Evolutionary conservation across 2,329 filamentous ascomycete species (phyloP), one percentile per base, ranked within the genome.

Genomic region (Capronia epimyces): DNA sequence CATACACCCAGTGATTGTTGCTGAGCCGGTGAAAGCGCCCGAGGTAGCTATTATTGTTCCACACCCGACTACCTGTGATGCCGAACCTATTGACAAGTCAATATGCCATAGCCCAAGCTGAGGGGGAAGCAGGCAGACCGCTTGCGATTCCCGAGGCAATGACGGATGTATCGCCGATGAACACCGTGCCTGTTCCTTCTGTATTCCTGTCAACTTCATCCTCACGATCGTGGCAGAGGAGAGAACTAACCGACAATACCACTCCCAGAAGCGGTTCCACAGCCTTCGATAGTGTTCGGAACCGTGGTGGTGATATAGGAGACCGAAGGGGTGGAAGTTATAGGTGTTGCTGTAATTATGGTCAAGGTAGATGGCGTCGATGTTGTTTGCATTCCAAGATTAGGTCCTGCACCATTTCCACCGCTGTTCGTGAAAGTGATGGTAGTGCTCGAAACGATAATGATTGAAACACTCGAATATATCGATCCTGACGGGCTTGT

Each of bases 1-100:
- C 55, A 32, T 53, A 58, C 58, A 60, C 29, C 50, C 58, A n/a
- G 50, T 59, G 21, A 60, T 52, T 3, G 29, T 43, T n/a, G 58
- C 58, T 18, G 29, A 53, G 16, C 56, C 58, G 3, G 46, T 53
- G 41, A 60, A 58, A 20, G 47, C 51, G 3, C 58, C 56, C 2
- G 49, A 50, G 12, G 55, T 60, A 31, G 53, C 58, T 18, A 57
- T 47, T 32, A 60, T 47, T 13, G 49, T 55, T 10, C 58, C 58
- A 39, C 58, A 60, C 12, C 58, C 56, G 32, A 54, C 49, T 6
- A 60, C 49, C 13, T 34, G 47, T 24, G 29, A 46, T 31, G 55
- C 50, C 13, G 29, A 54, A 24, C 55, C 55, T 55, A n/a, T 32
- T 27, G 5, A 10, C 24, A 27, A 27, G 31, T 34, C 31, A 13